These are phyloP conservation scores for Pontederia paniculata DNA, from an alignment of 176 grass and related monocot species.

Conservation along the genomic window DNA sequence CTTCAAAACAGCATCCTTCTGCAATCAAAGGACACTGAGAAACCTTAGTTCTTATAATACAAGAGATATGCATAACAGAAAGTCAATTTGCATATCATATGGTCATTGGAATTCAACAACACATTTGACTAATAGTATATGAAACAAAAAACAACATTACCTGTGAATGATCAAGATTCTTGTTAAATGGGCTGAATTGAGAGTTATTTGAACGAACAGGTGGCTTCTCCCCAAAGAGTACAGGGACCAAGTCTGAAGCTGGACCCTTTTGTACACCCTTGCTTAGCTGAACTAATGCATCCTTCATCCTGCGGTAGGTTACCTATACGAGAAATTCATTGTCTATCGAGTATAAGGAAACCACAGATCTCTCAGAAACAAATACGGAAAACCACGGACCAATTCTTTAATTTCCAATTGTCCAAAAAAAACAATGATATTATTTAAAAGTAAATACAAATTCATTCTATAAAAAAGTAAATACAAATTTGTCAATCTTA, in stretches of 20 bases:
- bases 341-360: background rate
- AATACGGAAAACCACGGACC: background rate
- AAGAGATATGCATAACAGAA: background rate
- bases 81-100: too few relatives aligned
- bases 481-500: too few relatives aligned
- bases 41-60: slow-evolving; percentile 1
- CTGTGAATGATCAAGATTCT: slow-evolving; percentile 92
- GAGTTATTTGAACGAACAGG: slow-evolving; percentile 50
- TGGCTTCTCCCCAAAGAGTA: slow-evolving; percentile 80
- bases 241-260: slow-evolving; percentile 66
- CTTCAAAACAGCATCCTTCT: slow-evolving; percentile 90
- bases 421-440: too few relatives aligned
- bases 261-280: slow-evolving; percentile 67
- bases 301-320: slow-evolving; percentile 89
- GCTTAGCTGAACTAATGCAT: slow-evolving; percentile 80
- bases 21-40: slow-evolving; percentile 14
- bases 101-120: too few relatives aligned
- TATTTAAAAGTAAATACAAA: too few relatives aligned
- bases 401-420: slow-evolving; percentile 2
- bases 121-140: background rate
- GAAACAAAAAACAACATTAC: slow-evolving; percentile 22
- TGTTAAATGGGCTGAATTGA: slow-evolving; percentile 85
- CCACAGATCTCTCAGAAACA: background rate
- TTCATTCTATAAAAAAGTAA: too few relatives aligned
- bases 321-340: slow-evolving; percentile 34